Conservation (phyloP, 495 filamentous ascomycete species). For the Penicillium ochrochloron region DNA sequence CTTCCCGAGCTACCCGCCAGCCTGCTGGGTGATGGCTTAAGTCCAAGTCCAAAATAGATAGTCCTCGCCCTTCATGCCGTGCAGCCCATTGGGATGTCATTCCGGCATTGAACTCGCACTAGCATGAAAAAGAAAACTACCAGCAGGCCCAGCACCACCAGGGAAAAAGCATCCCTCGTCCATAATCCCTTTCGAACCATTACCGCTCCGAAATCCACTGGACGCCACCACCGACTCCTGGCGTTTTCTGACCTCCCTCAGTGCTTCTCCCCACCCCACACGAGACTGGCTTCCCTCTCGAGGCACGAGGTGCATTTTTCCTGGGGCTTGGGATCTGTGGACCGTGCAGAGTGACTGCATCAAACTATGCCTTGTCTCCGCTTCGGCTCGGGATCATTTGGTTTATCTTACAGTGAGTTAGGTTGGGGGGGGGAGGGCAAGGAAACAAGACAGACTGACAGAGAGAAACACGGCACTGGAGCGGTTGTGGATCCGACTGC, state of each 20-base stretch:
- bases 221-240: constrained; percentile 22
- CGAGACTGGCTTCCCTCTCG: constrained; percentile 7
- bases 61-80: constrained; percentile 27
- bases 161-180: not conserved
- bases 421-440: not conserved
- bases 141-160: no score
- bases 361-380: not conserved
- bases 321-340: not conserved
- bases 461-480: not conserved
- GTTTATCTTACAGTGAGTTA: not conserved
- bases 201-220: constrained; percentile 14
- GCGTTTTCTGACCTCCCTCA: constrained; percentile 4
- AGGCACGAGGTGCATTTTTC: constrained; percentile 4
- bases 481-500: constrained; percentile 10
- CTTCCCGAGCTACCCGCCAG: not conserved
- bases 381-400: not conserved
- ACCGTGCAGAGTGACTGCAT: not conserved
- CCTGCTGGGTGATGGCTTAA: no score
- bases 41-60: not conserved
- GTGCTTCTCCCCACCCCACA: not conserved
- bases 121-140: not conserved
- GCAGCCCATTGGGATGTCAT: constrained; percentile 22
- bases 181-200: not conserved
- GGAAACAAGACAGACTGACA: not conserved
- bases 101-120: constrained; percentile 3